phyloP scores from a whole-genome alignment of 257 asterid species.

The Verbena officinalis region DNA sequence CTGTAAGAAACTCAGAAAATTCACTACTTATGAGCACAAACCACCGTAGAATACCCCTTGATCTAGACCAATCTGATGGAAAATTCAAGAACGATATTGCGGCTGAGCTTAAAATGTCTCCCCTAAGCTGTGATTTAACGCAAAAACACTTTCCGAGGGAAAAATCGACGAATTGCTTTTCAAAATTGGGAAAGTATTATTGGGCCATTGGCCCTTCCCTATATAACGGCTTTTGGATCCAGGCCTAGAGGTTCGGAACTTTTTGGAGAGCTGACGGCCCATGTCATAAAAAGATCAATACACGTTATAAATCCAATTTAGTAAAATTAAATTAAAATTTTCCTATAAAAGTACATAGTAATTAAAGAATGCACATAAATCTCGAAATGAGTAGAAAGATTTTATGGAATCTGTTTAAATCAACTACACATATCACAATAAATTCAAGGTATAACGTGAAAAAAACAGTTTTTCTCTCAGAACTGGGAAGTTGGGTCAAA shows the following conservation, averaged over 20 bases:
- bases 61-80: background rate
- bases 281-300: background rate
- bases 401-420: too few relatives aligned
- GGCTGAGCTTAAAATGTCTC: background rate
- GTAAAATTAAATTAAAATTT: too few relatives aligned
- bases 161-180: background rate
- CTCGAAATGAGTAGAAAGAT: too few relatives aligned
- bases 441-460: too few relatives aligned
- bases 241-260: background rate
- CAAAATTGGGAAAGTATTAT: background rate
- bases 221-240: background rate
- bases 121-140: background rate
- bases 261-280: background rate
- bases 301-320: too few relatives aligned
- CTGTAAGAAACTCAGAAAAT: constrained; percentile 4
- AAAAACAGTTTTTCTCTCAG: too few relatives aligned
- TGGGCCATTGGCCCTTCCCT: background rate
- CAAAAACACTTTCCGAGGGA: background rate
- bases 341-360: too few relatives aligned
- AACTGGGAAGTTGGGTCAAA: too few relatives aligned
- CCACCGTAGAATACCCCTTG: background rate
- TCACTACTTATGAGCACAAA: background rate
- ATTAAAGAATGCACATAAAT: too few relatives aligned
- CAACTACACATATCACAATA: too few relatives aligned
- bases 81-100: background rate